These are phyloP conservation scores for Leonotis leonurus DNA, from an alignment of 257 asterid genomes.

Conservation along the genomic window DNA sequence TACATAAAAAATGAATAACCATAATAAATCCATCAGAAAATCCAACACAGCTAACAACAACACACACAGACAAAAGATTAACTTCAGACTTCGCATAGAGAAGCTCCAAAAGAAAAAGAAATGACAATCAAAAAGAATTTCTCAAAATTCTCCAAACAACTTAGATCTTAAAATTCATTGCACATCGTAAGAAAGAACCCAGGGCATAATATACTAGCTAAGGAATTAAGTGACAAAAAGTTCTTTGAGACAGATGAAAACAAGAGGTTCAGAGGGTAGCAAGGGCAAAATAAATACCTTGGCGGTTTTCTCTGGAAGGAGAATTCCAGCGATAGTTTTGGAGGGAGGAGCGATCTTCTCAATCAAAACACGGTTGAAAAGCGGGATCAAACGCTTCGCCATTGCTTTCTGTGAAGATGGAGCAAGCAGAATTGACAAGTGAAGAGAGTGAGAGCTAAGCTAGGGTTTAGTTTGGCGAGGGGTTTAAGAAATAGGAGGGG, in stretches of 20 bases:
- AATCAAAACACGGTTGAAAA: constrained; percentile 47
- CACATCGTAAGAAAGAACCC: neutral
- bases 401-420: constrained; percentile 21
- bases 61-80: neutral
- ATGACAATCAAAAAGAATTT: neutral
- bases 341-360: constrained; percentile 47
- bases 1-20: no score
- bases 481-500: constrained; percentile 8
- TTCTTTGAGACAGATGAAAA: neutral
- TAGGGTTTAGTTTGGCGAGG: constrained; percentile 21
- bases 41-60: neutral
- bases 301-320: constrained; percentile 56
- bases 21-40: neutral
- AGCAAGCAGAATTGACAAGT: neutral
- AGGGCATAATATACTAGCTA: neutral
- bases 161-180: neutral
- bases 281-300: constrained; percentile 26
- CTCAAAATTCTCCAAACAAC: neutral
- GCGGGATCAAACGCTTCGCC: constrained; percentile 63
- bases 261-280: neutral
- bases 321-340: constrained; percentile 47
- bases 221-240: neutral
- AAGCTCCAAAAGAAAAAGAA: neutral
- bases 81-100: neutral
- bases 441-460: neutral